Percentiles rank a stretch among this genome's conserved stretches.
These are phyloP conservation scores for Leersia perrieri DNA, from an alignment of 176 grass and related monocot genomes.

Conservation along the genomic window DNA sequence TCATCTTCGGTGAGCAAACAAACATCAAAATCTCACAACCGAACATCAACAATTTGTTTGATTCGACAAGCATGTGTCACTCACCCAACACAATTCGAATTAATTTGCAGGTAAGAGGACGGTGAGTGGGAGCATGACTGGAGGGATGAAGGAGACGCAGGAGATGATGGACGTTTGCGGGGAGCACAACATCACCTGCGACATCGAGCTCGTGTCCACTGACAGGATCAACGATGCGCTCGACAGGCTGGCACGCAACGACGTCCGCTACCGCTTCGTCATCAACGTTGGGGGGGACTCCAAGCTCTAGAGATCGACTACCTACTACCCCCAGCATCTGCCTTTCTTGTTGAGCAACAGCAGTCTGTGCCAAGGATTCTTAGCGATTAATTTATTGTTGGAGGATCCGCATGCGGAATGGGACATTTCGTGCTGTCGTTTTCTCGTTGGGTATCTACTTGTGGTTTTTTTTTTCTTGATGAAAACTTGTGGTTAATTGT, in stretches of 20 bases:
- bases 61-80: too few species aligned
- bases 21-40: not conserved
- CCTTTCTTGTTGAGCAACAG: too few species aligned
- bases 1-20: constrained; percentile 68
- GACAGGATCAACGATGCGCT: constrained; percentile 64
- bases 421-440: too few species aligned
- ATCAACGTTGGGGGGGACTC: constrained; percentile 44
- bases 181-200: constrained; percentile 58
- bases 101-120: constrained; percentile 50
- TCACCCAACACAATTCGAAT: too few species aligned
- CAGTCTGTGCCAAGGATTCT: too few species aligned
- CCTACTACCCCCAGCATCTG: not conserved
- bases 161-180: constrained; percentile 87
- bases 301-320: constrained; percentile 18
- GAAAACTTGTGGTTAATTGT: too few species aligned
- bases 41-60: too few species aligned
- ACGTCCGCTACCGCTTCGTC: constrained; percentile 86
- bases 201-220: constrained; percentile 64
- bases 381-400: too few species aligned
- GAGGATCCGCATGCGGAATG: too few species aligned
- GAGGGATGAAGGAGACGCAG: constrained; percentile 77
- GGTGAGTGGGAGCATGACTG: constrained; percentile 76
- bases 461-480: too few species aligned
- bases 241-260: constrained; percentile 56
- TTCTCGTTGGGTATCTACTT: too few species aligned